Evolutionary conservation across 192 early-diverging fungal genomes (phyloP).

Genomic region (Backusella australiensis): DNA sequence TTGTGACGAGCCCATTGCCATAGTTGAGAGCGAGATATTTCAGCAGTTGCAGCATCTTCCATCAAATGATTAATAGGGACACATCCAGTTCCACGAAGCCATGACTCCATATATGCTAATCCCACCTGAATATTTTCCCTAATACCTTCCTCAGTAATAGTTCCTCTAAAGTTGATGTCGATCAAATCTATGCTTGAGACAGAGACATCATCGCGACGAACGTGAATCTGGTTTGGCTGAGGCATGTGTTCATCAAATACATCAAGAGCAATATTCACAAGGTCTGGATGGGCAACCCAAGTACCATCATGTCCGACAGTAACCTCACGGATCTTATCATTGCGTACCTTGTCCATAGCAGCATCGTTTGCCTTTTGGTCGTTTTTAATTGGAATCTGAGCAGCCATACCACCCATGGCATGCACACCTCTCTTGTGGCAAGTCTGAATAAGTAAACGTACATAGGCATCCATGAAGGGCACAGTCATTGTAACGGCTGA

Average conservation of each 20-base stretch:
- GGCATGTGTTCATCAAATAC: constrained; percentile 95
- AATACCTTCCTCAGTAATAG: constrained; percentile 87
- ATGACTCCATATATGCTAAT: constrained; percentile 92
- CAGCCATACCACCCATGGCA: constrained; percentile 99
- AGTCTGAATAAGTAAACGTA: constrained; percentile 94
- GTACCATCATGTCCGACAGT: constrained; percentile 92
- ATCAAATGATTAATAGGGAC: constrained; percentile 98
- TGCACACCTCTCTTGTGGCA: constrained; percentile 97
- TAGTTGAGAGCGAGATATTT: constrained; percentile 94
- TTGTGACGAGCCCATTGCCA: constrained; percentile 96
- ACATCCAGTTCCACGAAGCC: constrained; percentile 91
- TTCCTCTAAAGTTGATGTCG: constrained; percentile 63
- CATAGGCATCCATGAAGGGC: constrained; percentile 98
- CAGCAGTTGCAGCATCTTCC: constrained; percentile 98
- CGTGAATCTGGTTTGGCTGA: constrained; percentile 89
- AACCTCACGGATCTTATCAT: constrained; percentile 94
- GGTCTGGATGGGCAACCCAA: constrained; percentile 95
- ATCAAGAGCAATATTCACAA: constrained; percentile 84
- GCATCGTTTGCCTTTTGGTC: constrained; percentile 84
- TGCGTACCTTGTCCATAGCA: constrained; percentile 90
- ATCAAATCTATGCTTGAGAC: constrained; percentile 81
- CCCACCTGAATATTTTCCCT: constrained; percentile 92
- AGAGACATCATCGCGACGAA: constrained; percentile 86
- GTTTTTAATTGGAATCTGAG: constrained; percentile 97
- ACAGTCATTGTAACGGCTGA: constrained; percentile 88